Percentiles rank a stretch among this genome's conserved stretches.
Evolutionary conservation across 116 monocot genomes (phyloP).

Genomic region (Thalassia testudinum): DNA sequence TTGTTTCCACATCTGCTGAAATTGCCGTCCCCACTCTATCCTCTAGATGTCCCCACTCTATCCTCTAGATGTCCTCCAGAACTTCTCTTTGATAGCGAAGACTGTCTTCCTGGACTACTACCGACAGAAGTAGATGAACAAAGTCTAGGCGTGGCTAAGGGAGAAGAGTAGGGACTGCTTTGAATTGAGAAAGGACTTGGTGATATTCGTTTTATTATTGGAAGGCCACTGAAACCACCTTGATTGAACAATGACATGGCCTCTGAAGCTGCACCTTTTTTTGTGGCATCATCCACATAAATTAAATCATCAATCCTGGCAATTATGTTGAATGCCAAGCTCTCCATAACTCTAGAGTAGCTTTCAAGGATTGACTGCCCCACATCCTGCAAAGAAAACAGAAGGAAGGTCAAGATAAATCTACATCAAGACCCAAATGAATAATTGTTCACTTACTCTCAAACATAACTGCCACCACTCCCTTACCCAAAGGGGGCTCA

Average conservation of each 20-base stretch:
- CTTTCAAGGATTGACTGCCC: conserved; percentile 86
- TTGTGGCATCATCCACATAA: conserved; percentile 72
- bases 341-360: conserved; percentile 86
- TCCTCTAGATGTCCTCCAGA: conserved; percentile 13
- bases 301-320: conserved; percentile 84
- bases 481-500: too few species aligned
- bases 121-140: conserved; percentile 51
- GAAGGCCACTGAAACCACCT: conserved; percentile 30
- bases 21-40: conserved; percentile 15
- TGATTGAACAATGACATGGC: conserved; percentile 33
- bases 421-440: too few species aligned
- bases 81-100: conserved; percentile 11
- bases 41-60: too few species aligned
- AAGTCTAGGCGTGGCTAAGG: conserved; percentile 55
- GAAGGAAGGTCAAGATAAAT: too few species aligned
- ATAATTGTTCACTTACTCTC: too few species aligned
- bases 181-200: conserved; percentile 81
- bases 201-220: conserved; percentile 68
- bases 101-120: conserved; percentile 48
- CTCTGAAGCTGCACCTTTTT: conserved; percentile 27
- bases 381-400: conserved; percentile 47
- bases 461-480: too few species aligned
- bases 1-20: conserved; percentile 26
- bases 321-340: conserved; percentile 83
- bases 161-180: conserved; percentile 49